These are phyloP conservation scores for Metarhizium rileyi DNA, from an alignment of 2,329 filamentous ascomycete species.

Conservation along the genomic window DNA sequence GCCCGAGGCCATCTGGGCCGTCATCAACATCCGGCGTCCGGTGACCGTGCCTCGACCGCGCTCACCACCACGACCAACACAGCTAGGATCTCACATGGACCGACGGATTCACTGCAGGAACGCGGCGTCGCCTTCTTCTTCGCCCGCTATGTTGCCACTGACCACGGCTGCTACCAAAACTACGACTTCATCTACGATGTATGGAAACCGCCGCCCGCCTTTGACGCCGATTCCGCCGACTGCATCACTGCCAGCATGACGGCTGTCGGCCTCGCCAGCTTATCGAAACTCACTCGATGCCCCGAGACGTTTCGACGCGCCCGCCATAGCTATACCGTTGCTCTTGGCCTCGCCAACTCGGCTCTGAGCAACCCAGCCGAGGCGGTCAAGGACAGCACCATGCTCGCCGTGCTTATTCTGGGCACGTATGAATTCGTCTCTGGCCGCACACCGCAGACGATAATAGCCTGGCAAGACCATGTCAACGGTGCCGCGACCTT, in stretches of 20 bases:
- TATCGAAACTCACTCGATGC: conserved; percentile 35
- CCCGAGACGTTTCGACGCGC: conserved; percentile 35
- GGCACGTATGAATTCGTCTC: conserved; percentile 46
- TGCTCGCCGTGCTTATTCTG: conserved; percentile 43
- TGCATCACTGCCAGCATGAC: conserved; percentile 42
- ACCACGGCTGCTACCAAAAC: conserved; percentile 37
- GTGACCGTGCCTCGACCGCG: background rate
- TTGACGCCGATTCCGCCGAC: conserved; percentile 27
- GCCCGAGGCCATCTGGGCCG: background rate
- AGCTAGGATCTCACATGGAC: conserved; percentile 7
- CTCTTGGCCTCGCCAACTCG: conserved; percentile 39
- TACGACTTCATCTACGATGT: conserved; percentile 45
- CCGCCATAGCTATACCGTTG: conserved; percentile 39
- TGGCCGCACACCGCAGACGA: conserved; percentile 33
- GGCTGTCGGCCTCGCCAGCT: conserved; percentile 43
- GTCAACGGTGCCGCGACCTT: conserved; percentile 42
- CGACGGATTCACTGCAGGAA: conserved; percentile 26
- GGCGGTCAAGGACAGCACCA: conserved; percentile 38
- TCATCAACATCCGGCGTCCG: background rate
- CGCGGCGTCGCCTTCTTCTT: conserved; percentile 40
- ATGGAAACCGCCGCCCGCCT: conserved; percentile 34
- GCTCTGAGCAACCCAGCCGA: conserved; percentile 36
- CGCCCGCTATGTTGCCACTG: conserved; percentile 38
- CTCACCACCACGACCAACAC: background rate
- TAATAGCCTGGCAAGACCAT: conserved; percentile 43